Evolutionary conservation across 352 stramenopile genomes (phyloP).

Genomic region (Pythium plurisporium): DNA sequence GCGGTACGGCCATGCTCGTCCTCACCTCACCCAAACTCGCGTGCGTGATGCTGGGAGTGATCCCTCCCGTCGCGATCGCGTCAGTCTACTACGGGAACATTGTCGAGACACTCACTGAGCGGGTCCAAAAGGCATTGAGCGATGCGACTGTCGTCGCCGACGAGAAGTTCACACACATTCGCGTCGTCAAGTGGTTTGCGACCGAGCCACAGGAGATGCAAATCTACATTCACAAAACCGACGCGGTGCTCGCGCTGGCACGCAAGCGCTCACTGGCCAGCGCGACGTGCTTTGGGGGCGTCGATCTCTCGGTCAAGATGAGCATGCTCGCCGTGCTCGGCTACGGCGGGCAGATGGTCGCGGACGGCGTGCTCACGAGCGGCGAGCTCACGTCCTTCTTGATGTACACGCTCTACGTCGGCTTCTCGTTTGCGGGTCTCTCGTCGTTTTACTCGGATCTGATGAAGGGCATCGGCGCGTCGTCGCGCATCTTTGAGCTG

Average conservation of each 20-base stretch:
- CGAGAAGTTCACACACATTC: constrained; percentile 88
- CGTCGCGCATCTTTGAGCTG: constrained; percentile 61
- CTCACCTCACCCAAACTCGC: constrained; percentile 86
- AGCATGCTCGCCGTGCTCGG: constrained; percentile 88
- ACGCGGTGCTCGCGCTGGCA: constrained; percentile 47
- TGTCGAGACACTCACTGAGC: constrained; percentile 76
- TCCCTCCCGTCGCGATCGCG: constrained; percentile 88
- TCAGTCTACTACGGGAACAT: constrained; percentile 78
- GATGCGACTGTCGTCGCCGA: constrained; percentile 88
- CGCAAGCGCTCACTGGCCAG: constrained; percentile 69
- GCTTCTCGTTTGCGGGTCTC: constrained; percentile 83
- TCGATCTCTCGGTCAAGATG: constrained; percentile 85
- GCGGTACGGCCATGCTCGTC: constrained; percentile 85
- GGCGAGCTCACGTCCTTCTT: constrained; percentile 93
- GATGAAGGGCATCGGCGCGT: constrained; percentile 89
- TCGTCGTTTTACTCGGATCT: constrained; percentile 90
- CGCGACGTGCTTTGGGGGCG: constrained; percentile 79
- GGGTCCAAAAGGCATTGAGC: constrained; percentile 89
- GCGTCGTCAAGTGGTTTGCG: constrained; percentile 88
- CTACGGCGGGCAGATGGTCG: constrained; percentile 91
- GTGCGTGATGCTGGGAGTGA: constrained; percentile 81
- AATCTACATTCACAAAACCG: constrained; percentile 37
- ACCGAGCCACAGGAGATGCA: constrained; percentile 62
- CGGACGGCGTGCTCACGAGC: constrained; percentile 74
- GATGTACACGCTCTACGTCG: constrained; percentile 92